These are phyloP conservation scores for Kazachstania bromeliacearum DNA, from an alignment of 805 yeast genomes.

Conservation along the genomic window DNA sequence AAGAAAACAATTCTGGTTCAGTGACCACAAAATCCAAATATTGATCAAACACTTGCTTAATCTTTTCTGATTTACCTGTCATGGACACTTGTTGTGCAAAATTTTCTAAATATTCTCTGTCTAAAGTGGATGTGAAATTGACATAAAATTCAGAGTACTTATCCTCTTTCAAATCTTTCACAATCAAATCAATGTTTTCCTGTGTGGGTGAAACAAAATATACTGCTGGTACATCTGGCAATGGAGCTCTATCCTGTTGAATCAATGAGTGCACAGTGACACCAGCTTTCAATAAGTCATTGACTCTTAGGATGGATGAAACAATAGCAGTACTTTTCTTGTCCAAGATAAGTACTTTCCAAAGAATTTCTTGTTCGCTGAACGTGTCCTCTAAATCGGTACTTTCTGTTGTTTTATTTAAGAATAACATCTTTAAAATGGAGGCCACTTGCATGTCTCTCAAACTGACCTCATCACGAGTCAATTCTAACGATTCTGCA, in stretches of 20 bases:
- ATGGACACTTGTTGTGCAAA: slow-evolving; percentile 76
- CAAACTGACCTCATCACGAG: slow-evolving; percentile 17
- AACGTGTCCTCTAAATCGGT: slow-evolving; percentile 46
- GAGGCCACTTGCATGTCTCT: slow-evolving; percentile 35
- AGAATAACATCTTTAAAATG: slow-evolving; percentile 77
- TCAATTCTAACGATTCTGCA: too few relatives aligned
- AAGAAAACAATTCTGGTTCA: slow-evolving; percentile 81
- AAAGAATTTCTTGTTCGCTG: slow-evolving; percentile 58
- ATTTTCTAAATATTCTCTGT: slow-evolving; percentile 73
- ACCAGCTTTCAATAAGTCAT: slow-evolving; percentile 82
- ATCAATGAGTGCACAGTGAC: slow-evolving; percentile 82
- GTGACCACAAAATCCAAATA: slow-evolving; percentile 86
- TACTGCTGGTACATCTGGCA: slow-evolving; percentile 91
- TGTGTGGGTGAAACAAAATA: slow-evolving; percentile 84
- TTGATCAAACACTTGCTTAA: slow-evolving; percentile 89
- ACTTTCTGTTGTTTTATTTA: slow-evolving; percentile 52
- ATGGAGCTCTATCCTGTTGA: slow-evolving; percentile 60
- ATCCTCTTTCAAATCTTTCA: slow-evolving; percentile 63
- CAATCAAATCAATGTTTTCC: slow-evolving; percentile 60
- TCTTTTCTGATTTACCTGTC: slow-evolving; percentile 58
- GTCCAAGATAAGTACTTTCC: slow-evolving; percentile 90
- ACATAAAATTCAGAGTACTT: slow-evolving; percentile 72
- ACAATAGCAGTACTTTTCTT: slow-evolving; percentile 71
- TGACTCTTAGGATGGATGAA: slow-evolving; percentile 86
- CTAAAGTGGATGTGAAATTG: slow-evolving; percentile 76